phyloP scores from a whole-genome alignment of 352 stramenopile species.

The Pythium scleroteichum region DNA sequence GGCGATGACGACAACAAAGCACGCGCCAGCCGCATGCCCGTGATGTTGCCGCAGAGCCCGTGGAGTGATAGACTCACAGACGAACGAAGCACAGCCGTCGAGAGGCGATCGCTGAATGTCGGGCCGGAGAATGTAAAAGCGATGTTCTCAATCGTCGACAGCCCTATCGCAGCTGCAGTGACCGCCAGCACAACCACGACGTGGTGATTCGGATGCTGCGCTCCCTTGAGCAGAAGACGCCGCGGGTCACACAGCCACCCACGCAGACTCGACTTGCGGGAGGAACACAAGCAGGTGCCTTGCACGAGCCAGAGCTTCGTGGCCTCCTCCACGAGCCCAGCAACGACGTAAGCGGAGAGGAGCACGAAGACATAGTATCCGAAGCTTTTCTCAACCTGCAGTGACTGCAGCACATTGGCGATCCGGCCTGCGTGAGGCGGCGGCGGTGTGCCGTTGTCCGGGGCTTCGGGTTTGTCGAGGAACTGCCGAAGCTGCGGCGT shows the following conservation, averaged over 20 bases:
- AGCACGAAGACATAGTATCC: constrained; percentile 67
- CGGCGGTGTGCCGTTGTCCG: neutral
- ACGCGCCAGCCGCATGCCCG: constrained; percentile 57
- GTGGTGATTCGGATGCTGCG: constrained; percentile 47
- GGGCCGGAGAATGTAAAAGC: constrained; percentile 42
- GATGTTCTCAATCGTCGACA: constrained; percentile 66
- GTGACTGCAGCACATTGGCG: constrained; percentile 42
- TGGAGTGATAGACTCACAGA: constrained; percentile 56
- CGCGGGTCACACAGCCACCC: constrained; percentile 53
- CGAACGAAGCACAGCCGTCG: constrained; percentile 42
- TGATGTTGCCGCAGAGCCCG: constrained; percentile 62
- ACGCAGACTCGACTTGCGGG: constrained; percentile 5
- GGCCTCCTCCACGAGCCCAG: constrained; percentile 61
- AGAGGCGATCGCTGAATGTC: constrained; percentile 36
- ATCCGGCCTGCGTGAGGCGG: constrained; percentile 33
- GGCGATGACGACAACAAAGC: constrained; percentile 27
- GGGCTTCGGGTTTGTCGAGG: constrained; percentile 22
- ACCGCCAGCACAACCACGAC: constrained; percentile 64
- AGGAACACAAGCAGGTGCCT: constrained; percentile 41
- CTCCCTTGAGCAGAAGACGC: constrained; percentile 44
- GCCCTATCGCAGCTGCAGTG: constrained; percentile 50
- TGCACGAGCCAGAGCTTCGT: constrained; percentile 75
- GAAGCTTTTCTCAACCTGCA: constrained; percentile 58
- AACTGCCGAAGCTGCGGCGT: constrained; percentile 41
- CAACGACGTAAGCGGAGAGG: constrained; percentile 51